These are phyloP conservation scores for Podospora anserina DNA, from an alignment of 495 filamentous ascomycete genomes.

Conservation along the genomic window DNA sequence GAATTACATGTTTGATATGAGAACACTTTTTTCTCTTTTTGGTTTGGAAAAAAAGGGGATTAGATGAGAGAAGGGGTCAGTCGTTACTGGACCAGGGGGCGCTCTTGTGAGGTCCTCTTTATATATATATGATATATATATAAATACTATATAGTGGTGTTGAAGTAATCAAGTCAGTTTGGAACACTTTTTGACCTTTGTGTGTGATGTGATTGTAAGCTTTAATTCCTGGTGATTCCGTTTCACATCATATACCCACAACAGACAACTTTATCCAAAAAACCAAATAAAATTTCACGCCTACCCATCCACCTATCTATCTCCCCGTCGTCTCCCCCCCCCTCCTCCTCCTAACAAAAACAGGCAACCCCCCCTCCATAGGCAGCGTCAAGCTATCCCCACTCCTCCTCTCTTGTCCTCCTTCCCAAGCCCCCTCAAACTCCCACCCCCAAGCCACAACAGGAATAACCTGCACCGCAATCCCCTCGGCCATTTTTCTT, in stretches of 20 bases:
- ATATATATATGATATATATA: too few relatives aligned
- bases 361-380: slow-evolving; percentile 58
- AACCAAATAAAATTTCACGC: too few relatives aligned
- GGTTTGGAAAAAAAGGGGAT: neutral
- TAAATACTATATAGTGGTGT: too few relatives aligned
- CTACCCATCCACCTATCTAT: neutral
- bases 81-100: neutral
- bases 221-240: too few relatives aligned
- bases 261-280: too few relatives aligned
- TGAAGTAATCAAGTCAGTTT: too few relatives aligned
- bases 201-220: too few relatives aligned
- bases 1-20: neutral
- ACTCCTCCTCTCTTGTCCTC: slow-evolving; percentile 45
- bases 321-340: slow-evolving; percentile 3
- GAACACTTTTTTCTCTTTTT: neutral
- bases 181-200: neutral
- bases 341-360: slow-evolving; percentile 31
- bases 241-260: too few relatives aligned
- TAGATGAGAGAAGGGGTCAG: neutral
- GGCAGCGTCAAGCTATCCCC: slow-evolving; percentile 58
- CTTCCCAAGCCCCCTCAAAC: slow-evolving; percentile 39
- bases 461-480: slow-evolving; percentile 53
- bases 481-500: slow-evolving; percentile 57
- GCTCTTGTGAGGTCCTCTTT: neutral
- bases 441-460: slow-evolving; percentile 48